Evolutionary conservation across 2,329 filamentous ascomycete genomes (phyloP), one percentile per base, ranked within the genome.

Genomic region (Diaporthe sp.): DNA sequence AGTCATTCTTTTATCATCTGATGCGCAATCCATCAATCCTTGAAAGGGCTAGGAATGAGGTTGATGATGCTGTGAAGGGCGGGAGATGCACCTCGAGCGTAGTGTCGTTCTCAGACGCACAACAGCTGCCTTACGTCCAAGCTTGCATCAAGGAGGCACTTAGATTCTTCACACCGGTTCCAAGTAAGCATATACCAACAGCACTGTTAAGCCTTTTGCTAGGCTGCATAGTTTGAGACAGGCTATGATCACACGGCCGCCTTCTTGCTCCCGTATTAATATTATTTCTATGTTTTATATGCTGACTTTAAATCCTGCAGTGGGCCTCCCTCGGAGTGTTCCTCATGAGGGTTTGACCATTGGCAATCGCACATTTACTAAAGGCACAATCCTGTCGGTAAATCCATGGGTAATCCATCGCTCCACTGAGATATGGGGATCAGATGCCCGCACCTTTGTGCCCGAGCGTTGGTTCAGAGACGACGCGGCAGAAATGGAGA

Each of bases 91-190:
- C n/a, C 17, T 61, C 72, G 10, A 39, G 56, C n/a, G 66, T 79
- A 1, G 77, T 81, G 1, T 75, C 75, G 9, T 81, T 75, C 66
- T 76, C 76, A 4, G 79, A 82, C 37, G 78, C 82, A 2, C 79
- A 81, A 73, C 76, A 77, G 55, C 76, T 83, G n/a, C 78, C 78
- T 9, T 84, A 81, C 68, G 75, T 83, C 13, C 79, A 80, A 58
- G 81, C 81, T 17, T 82, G 81, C 72, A 80, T 83, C 73, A 81
- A 82, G 74, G 82, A 83, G 72, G 77, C 79, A 7, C 75, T 83
- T 25, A 75, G 81, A 17, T 70, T 83, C 55, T 79, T 80, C 69
- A 75, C 74, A 0, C 80, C 81, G 2, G 79, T 77, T 27, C 77
- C 81, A 1, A 79, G 58, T 63, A 44, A 63, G 58, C 10, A 44